Percentiles rank a stretch among this genome's conserved stretches.
These are phyloP conservation scores for Zygotorulaspora mrakii DNA, from an alignment of 1,139 yeast genomes.

Conservation along the genomic window DNA sequence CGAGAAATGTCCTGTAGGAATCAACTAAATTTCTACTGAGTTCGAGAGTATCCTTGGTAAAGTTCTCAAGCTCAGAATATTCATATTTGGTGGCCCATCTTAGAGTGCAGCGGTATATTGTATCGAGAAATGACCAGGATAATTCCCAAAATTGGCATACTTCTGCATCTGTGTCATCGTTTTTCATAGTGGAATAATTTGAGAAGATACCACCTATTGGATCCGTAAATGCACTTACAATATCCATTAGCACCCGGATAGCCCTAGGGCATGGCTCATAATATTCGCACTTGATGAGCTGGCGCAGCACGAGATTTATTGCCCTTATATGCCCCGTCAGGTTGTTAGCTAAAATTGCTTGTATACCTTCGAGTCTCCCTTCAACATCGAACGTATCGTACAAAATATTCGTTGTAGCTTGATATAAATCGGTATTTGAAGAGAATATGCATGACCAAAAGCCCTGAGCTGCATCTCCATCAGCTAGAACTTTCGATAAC, in stretches of 20 bases:
- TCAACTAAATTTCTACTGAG: conserved; percentile 65
- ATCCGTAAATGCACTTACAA: conserved; percentile 59
- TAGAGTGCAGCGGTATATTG: conserved; percentile 65
- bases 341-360: conserved; percentile 47
- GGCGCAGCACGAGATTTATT: conserved; percentile 45
- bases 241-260: conserved; percentile 71
- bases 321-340: conserved; percentile 46
- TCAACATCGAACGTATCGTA: conserved; percentile 77
- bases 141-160: conserved; percentile 54
- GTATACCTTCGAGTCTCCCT: conserved; percentile 69
- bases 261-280: conserved; percentile 77
- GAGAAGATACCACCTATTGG: conserved; percentile 57
- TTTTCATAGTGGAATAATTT: conserved; percentile 29
- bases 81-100: conserved; percentile 68
- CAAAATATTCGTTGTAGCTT: conserved; percentile 66
- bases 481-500: conserved; percentile 42
- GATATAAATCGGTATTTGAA: conserved; percentile 50
- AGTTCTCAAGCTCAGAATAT: conserved; percentile 60
- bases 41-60: conserved; percentile 83
- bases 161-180: conserved; percentile 26
- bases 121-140: conserved; percentile 67
- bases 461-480: conserved; percentile 45
- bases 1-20: conserved; percentile 56
- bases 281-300: conserved; percentile 47
- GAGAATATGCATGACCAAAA: conserved; percentile 70